These are phyloP conservation scores for Colletotrichum limetticola DNA, from an alignment of 2,329 filamentous ascomycete species.

Conservation along the genomic window DNA sequence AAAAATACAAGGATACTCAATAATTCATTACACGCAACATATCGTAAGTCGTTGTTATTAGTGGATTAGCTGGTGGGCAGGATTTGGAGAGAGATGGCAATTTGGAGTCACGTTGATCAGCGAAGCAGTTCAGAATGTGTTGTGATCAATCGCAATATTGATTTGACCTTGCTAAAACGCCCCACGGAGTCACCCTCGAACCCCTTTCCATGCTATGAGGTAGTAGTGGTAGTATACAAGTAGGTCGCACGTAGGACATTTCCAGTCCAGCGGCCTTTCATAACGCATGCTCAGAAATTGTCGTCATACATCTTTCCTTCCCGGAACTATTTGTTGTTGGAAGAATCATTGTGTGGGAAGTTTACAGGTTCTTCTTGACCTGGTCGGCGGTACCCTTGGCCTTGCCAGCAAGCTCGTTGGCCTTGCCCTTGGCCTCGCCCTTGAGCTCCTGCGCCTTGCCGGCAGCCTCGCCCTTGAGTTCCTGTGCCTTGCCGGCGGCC, in stretches of 20 bases:
- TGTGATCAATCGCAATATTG: conserved; percentile 2
- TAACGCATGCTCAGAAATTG: neutral
- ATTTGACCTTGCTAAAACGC: conserved; percentile 7
- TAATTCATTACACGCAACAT: too few relatives aligned
- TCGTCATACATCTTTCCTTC: neutral
- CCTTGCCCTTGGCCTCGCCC: conserved; percentile 47
- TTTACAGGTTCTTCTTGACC: conserved; percentile 45
- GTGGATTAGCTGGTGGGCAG: too few relatives aligned
- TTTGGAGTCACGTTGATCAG: too few relatives aligned
- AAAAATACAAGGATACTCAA: too few relatives aligned
- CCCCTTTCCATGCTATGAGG: conserved; percentile 18
- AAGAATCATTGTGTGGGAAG: too few relatives aligned
- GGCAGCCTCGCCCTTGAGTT: conserved; percentile 50
- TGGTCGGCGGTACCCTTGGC: conserved; percentile 56
- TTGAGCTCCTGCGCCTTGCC: conserved; percentile 52
- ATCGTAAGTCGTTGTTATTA: too few relatives aligned
- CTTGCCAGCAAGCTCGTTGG: conserved; percentile 50
- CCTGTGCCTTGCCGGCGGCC: conserved; percentile 49
- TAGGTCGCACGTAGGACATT: neutral
- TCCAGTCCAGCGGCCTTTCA: neutral
- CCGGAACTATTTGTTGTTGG: neutral
- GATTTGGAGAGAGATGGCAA: too few relatives aligned
- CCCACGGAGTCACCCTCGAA: neutral
- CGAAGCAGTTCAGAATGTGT: accelerated
- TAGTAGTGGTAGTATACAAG: conserved; percentile 15